Conservation (phyloP, 306 rosid genomes). For the Senna siamea region DNA sequence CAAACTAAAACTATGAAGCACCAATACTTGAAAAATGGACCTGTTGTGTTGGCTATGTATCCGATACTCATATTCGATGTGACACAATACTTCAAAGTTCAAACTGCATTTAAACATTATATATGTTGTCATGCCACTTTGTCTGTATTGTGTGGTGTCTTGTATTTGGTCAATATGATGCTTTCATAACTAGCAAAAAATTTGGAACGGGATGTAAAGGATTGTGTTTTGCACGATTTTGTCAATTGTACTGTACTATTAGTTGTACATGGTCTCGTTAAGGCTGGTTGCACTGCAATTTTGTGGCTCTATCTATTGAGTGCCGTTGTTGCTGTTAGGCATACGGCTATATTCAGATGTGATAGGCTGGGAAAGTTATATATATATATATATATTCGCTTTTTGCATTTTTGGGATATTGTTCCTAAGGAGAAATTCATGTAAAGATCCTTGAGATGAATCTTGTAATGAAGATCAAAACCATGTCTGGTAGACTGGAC, state of each 20-base stretch:
- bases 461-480: too few relatives aligned
- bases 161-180: not conserved
- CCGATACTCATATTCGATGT: too few relatives aligned
- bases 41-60: too few relatives aligned
- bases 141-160: not conserved
- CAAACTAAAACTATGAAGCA: constrained; percentile 40
- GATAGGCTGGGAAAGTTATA: constrained; percentile 29
- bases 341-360: constrained; percentile 13
- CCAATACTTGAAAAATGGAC: not conserved
- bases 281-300: constrained; percentile 32
- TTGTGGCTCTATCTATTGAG: constrained; percentile 22
- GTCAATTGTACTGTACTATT: constrained; percentile 16
- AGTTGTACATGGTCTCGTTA: constrained; percentile 27
- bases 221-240: constrained; percentile 35
- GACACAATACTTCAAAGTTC: not conserved
- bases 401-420: too few relatives aligned
- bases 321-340: constrained; percentile 35
- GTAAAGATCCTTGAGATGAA: not conserved
- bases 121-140: not conserved
- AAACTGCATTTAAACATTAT: not conserved
- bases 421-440: too few relatives aligned
- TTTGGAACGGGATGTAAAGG: constrained; percentile 15
- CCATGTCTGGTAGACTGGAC: too few relatives aligned
- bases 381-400: too few relatives aligned
- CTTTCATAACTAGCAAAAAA: constrained; percentile 34